Percentiles rank a stretch among this genome's conserved stretches.
These are phyloP conservation scores for Pleurotus sapidus DNA, from an alignment of 768 basidiomycete species.

Conservation along the genomic window DNA sequence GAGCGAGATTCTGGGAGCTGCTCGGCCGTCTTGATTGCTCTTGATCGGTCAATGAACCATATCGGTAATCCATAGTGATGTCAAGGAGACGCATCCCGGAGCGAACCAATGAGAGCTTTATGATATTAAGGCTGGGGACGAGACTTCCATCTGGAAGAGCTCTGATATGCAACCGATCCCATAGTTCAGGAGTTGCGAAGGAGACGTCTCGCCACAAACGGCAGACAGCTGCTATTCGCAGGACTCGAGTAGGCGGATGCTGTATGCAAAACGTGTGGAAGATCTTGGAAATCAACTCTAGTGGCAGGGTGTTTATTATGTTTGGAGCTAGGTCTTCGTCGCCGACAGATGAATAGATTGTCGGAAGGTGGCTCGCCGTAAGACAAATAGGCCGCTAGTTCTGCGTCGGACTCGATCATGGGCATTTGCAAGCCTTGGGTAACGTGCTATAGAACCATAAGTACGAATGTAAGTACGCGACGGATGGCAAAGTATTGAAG, in stretches of 20 bases:
- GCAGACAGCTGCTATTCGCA: slow-evolving; percentile 29
- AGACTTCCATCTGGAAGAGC: not conserved
- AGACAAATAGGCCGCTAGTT: not conserved
- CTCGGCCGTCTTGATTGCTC: too few relatives aligned
- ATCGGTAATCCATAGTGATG: not conserved
- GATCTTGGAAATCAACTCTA: slow-evolving; percentile 2
- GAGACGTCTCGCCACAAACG: slow-evolving; percentile 26
- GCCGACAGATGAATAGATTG: not conserved
- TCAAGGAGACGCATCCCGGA: not conserved
- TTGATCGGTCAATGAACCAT: not conserved
- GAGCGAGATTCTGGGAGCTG: not conserved
- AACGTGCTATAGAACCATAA: too few relatives aligned
- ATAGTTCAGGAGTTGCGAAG: slow-evolving; percentile 25
- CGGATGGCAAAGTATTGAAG: too few relatives aligned
- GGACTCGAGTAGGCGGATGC: slow-evolving; percentile 18
- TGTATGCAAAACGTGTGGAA: slow-evolving; percentile 10
- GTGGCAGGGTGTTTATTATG: not conserved
- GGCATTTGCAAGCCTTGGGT: too few relatives aligned
- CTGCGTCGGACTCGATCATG: not conserved
- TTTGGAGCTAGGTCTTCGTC: not conserved
- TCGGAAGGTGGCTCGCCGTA: not conserved
- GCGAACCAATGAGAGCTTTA: slow-evolving; percentile 3
- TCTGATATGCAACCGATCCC: slow-evolving; percentile 19
- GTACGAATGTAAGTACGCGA: too few relatives aligned
- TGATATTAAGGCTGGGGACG: slow-evolving; percentile 20